A percentile compares a stretch with the other conserved stretches of the same genome.
These are phyloP conservation scores for Stemphylium vesicarium DNA, from an alignment of 2,329 filamentous ascomycete genomes.

Conservation along the genomic window DNA sequence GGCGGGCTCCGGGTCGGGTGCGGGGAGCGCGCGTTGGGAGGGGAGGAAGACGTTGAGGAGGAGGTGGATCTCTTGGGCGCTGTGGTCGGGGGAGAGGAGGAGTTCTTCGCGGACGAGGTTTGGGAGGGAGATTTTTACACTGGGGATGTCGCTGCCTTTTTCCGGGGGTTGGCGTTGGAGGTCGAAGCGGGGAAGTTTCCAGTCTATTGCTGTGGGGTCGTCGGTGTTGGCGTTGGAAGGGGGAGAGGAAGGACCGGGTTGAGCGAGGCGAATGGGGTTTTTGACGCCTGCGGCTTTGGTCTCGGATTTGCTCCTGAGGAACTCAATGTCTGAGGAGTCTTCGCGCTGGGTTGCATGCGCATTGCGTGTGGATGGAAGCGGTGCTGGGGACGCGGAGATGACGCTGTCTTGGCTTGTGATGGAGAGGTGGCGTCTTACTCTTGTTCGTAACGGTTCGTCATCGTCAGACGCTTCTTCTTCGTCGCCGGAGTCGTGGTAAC, in stretches of 20 bases:
- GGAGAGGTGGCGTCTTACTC: slow-evolving; percentile 15
- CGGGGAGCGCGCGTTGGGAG: slow-evolving; percentile 22
- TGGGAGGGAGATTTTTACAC: slow-evolving; percentile 46
- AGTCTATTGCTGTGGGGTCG: slow-evolving; percentile 12
- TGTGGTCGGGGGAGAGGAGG: slow-evolving; percentile 33
- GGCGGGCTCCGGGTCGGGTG: slow-evolving; percentile 28
- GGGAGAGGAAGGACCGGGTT: background rate
- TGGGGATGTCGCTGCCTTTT: slow-evolving; percentile 15
- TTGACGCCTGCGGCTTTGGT: background rate
- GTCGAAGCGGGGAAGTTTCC: slow-evolving; percentile 29
- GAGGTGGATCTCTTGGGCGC: slow-evolving; percentile 32
- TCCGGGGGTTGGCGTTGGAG: slow-evolving; percentile 15
- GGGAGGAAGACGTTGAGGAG: slow-evolving; percentile 40
- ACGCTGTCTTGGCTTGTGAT: slow-evolving; percentile 6
- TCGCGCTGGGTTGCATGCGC: no score
- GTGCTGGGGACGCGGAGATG: background rate
- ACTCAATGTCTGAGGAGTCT: slow-evolving; percentile 4
- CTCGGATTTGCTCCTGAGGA: slow-evolving; percentile 2
- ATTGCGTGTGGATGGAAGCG: no score
- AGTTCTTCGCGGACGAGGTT: slow-evolving; percentile 46
- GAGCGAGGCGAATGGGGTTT: background rate
- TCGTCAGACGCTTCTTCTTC: slow-evolving; percentile 19
- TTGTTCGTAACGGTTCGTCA: slow-evolving; percentile 24
- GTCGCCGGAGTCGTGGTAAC: background rate
- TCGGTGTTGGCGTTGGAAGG: no score